phyloP scores from a whole-genome alignment of 2,329 filamentous ascomycete species.

The Ascochyta viciae-villosae region DNA sequence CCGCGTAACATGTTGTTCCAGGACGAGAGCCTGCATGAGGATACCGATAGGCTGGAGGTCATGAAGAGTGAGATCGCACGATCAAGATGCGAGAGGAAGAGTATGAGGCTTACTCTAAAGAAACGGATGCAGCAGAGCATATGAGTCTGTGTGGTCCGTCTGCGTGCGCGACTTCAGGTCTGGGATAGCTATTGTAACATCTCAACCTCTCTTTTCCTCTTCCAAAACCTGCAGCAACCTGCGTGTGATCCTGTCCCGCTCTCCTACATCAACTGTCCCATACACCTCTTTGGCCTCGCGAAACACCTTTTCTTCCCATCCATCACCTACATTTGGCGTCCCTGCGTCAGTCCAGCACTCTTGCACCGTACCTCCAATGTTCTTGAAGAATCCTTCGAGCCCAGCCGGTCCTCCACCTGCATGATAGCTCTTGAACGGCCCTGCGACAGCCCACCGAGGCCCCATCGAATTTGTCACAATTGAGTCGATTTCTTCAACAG shows the following conservation, averaged over 20 bases:
- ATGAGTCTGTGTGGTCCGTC: not conserved
- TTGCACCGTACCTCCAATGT: slow-evolving; percentile 63
- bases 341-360: slow-evolving; percentile 62
- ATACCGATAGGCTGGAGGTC: not conserved
- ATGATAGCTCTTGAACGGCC: slow-evolving; percentile 66
- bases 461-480: slow-evolving; percentile 48
- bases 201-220: slow-evolving; percentile 30
- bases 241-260: slow-evolving; percentile 53
- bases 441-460: slow-evolving; percentile 45
- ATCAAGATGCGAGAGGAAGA: not conserved
- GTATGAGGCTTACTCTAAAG: not conserved
- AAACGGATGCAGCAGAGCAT: not conserved
- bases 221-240: slow-evolving; percentile 50
- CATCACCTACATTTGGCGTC: slow-evolving; percentile 50
- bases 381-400: slow-evolving; percentile 61
- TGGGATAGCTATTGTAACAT: not conserved
- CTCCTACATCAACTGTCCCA: slow-evolving; percentile 51
- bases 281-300: slow-evolving; percentile 56
- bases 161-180: not conserved
- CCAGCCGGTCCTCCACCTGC: slow-evolving; percentile 64
- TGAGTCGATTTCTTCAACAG: slow-evolving; percentile 60
- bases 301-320: slow-evolving; percentile 58
- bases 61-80: not conserved
- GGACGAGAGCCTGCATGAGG: not conserved
- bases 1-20: not conserved